Percentiles rank a stretch among this genome's conserved stretches.
Conservation (phyloP, 257 asterid genomes). For the Coffea eugenioides region DNA sequence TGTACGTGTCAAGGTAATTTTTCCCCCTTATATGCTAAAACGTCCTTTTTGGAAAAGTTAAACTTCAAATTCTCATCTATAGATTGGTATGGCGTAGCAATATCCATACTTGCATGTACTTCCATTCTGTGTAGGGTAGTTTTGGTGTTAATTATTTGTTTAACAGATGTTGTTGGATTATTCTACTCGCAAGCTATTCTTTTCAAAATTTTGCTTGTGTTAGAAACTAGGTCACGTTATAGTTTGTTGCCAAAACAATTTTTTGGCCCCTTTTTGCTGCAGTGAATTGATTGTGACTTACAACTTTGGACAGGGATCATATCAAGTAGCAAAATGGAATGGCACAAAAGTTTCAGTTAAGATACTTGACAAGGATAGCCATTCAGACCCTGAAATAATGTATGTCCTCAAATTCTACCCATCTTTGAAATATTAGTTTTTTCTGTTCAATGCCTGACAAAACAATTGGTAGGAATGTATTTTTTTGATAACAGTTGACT, state of each 20-base stretch:
- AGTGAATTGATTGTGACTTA: background rate
- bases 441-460: background rate
- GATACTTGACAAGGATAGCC: constrained; percentile 88
- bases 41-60: background rate
- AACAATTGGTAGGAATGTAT: background rate
- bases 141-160: background rate
- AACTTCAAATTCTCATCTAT: background rate
- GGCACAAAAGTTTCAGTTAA: constrained; percentile 97
- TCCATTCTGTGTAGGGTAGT: background rate
- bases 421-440: constrained; percentile 4
- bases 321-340: constrained; percentile 98
- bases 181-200: background rate
- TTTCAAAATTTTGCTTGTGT: background rate
- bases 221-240: background rate
- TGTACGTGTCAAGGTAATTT: background rate
- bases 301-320: constrained; percentile 64
- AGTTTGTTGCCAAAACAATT: background rate
- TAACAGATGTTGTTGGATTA: background rate
- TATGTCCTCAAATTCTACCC: constrained; percentile 31
- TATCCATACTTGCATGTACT: background rate
- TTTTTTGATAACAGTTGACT: background rate
- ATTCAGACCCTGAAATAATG: constrained; percentile 76
- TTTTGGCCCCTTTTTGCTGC: background rate
- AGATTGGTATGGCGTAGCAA: background rate
- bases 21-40: background rate